Percentiles rank a stretch among this genome's conserved stretches.
phyloP scores from a whole-genome alignment of 345 rosid species.

The Gossypioides kirkii region DNA sequence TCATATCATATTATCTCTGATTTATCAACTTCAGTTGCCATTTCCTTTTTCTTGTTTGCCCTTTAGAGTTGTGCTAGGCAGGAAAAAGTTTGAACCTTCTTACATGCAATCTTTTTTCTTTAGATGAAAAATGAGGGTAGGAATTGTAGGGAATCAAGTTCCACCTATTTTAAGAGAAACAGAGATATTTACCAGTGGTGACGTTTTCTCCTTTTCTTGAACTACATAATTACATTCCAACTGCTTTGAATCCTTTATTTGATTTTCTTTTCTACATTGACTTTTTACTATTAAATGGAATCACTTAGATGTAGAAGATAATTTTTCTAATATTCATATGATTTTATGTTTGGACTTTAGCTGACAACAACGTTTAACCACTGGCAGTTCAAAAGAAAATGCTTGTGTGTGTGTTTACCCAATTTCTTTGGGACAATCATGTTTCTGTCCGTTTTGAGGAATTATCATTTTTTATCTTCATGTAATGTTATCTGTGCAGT shows the following conservation, averaged over 20 bases:
- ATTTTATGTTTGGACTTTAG: neutral
- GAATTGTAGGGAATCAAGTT: neutral
- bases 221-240: neutral
- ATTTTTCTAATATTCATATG: neutral
- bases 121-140: neutral
- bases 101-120: neutral
- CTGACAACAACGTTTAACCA: constrained; percentile 2
- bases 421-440: neutral
- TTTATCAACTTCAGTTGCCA: neutral
- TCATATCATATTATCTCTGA: neutral
- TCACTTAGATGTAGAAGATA: neutral
- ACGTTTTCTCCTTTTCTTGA: neutral
- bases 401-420: neutral
- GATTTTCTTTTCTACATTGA: neutral
- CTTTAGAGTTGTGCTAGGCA: neutral
- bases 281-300: neutral
- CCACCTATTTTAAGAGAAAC: neutral
- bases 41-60: neutral
- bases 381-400: neutral
- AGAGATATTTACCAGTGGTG: neutral
- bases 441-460: neutral
- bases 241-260: neutral
- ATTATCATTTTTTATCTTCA: neutral
- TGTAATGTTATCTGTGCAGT: constrained; percentile 31
- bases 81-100: neutral